Conservation (phyloP, 2,329 filamentous ascomycete genomes). For the Sarocladium oryzae region DNA sequence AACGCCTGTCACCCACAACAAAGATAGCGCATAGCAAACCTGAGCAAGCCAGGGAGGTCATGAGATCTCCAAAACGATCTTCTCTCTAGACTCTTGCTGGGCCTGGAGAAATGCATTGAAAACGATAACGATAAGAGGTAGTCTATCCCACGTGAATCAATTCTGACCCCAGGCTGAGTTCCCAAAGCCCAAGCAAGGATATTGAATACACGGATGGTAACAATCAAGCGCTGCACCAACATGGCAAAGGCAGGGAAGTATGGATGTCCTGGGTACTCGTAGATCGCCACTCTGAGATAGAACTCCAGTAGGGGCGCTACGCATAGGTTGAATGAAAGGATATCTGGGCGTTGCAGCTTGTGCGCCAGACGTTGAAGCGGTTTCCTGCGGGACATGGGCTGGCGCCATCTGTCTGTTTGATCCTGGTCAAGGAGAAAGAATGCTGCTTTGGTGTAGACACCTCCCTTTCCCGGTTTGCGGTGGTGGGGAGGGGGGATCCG, state of each 20-base stretch:
- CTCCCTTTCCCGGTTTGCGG: conserved; percentile 3
- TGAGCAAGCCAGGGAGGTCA: too few species aligned
- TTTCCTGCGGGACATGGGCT: conserved; percentile 6
- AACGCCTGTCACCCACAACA: not conserved
- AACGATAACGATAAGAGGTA: too few species aligned
- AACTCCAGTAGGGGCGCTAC: not conserved
- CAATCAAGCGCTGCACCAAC: not conserved
- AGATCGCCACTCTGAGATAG: conserved; percentile 1
- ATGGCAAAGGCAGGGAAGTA: not conserved
- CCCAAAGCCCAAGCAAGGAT: not conserved
- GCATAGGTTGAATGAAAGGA: conserved; percentile 4
- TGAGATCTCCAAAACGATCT: too few species aligned
- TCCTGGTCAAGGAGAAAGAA: not conserved
- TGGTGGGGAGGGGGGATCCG: not conserved
- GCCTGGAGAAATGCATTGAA: too few species aligned
- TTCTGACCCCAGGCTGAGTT: not conserved
- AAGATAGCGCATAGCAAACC: not conserved
- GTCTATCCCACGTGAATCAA: not conserved
- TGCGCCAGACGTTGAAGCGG: conserved; percentile 5
- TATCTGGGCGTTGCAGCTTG: conserved; percentile 1
- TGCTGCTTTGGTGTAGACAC: conserved; percentile 4
- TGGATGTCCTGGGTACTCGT: not conserved
- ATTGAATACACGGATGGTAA: not conserved
- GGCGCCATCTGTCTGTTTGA: conserved; percentile 3
- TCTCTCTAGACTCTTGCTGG: too few species aligned